phyloP scores from a whole-genome alignment of 495 filamentous ascomycete species.

The Podospora appendiculata region DNA sequence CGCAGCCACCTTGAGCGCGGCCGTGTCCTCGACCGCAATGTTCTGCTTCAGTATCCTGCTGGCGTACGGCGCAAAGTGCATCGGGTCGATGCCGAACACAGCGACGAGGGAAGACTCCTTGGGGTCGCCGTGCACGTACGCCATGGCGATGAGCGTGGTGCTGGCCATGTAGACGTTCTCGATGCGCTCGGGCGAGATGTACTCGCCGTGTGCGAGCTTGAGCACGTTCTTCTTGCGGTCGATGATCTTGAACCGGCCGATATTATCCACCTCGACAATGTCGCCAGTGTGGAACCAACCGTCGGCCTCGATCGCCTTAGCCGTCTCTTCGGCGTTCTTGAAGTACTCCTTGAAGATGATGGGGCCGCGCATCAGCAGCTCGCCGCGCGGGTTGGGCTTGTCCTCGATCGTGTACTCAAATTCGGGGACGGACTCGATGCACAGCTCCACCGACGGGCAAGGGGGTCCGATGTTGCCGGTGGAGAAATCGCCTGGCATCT shows the following conservation, averaged over 20 bases:
- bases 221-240: conserved; percentile 98
- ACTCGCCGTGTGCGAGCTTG: conserved; percentile 96
- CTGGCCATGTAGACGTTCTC: conserved; percentile 88
- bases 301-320: conserved; percentile 72
- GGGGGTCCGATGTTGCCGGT: conserved; percentile 77
- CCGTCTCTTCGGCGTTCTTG: conserved; percentile 79
- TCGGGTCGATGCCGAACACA: conserved; percentile 80
- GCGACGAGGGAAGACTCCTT: conserved; percentile 76
- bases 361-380: conserved; percentile 75
- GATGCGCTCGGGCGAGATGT: conserved; percentile 93
- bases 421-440: conserved; percentile 81
- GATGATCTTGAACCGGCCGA: conserved; percentile 86
- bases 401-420: conserved; percentile 91
- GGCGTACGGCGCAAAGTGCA: conserved; percentile 71
- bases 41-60: conserved; percentile 62
- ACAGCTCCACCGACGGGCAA: conserved; percentile 59
- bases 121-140: conserved; percentile 87
- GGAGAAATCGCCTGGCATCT: conserved; percentile 60
- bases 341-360: conserved; percentile 79
- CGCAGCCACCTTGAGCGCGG: conserved; percentile 57
- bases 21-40: conserved; percentile 53
- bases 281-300: conserved; percentile 98
- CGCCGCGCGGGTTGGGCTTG: conserved; percentile 87
- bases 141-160: conserved; percentile 66
- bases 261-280: conserved; percentile 71